Base-by-base conservation (phyloP, 305 asterid species). In the Andrographis paniculata region DNA sequence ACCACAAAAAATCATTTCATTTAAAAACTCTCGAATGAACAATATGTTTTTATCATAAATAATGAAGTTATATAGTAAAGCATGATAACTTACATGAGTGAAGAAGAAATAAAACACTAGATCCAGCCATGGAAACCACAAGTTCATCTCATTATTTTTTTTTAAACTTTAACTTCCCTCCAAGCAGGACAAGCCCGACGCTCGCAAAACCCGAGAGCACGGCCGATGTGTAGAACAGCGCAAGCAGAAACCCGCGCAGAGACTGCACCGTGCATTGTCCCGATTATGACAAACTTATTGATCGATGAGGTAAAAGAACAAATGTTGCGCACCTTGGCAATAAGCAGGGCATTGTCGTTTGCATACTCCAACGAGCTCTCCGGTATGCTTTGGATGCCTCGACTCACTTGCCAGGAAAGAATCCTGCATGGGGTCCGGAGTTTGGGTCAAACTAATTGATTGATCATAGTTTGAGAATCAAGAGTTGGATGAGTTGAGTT, bases 341-440 rank as follows among this genome's bases (percentile, higher is more conserved):
- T 93, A 64, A 69, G 74, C 55, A 82, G 62, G 15, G 95, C 94
- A 22, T 85, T 85, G 47, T 82, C 95, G 58, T 80, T 89, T 57
- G 98, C 94, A 56, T 78, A 89, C 63, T 79, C 85, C 68, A 83
- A 46, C 16, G 95, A 78, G 74, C 84, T 83, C 70, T 78, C 91
- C 1, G 83, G 86, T 63, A 54, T 59, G 55, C 79, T 75, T 61
- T 73, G 71, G 45, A 87, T 61, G 69, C 94, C 88, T 68, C 64
- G 87, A 64, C 92, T 61, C 58, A 85, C 41, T 71, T 69, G 69
- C 93, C 94, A 85, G 21, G 92, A 76, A 49, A 85, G 75, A 55
- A 82, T 62, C 71, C 95, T 89, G 57, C 35, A 66, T n/a, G n/a
- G n/a, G n/a, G n/a, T n/a, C n/a, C n/a, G n/a, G n/a, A n/a, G n/a